Base-by-base conservation (phyloP, 1,284 basidiomycete species). In the Ceratobasidium sp. region DNA sequence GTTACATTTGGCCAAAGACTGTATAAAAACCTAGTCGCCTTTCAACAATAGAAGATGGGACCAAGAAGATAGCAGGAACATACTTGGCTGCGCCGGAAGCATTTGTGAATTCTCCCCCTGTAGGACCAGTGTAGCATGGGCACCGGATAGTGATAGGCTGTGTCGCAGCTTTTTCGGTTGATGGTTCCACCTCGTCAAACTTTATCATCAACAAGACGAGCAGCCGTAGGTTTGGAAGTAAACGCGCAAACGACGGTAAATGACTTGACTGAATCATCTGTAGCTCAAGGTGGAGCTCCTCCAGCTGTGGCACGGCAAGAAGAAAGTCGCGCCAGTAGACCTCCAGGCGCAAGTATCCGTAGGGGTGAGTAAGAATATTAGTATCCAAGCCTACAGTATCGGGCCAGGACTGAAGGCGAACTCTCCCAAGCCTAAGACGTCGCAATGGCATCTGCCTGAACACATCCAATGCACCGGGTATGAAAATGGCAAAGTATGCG, bases 71-170 rank as follows among this genome's bases (percentile, higher is more conserved):
- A 26, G 4, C 4, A 40, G n/a, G 62, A 23, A 66, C 23, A 6
- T 42, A 66, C 64, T 13, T 66, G 23, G 46, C 23, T 23, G 28
- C 15, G 12, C 4, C 7, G 44, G 64, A 50, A 40, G n/a, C 4
- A 5, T 33, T 15, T 2, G 9, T 6, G 13, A 17, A 33, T 3
- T 50, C 38, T 6, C 15, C 44, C 20, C 64, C 64, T 7, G 17
- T 33, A 4, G n/a, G 6, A 5, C 28, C 26, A 50, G 0, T 46
- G 50, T 48, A 66, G 17, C 4, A 50, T 33, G 64, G 46, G 7
- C 64, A 66, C 26, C 26, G 64, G 46, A 66, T 50, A 13, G 26
- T 66, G 5, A 66, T 33, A 6, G 64, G 64, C 64, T 66, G 64
- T 3, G 46, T 50, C 28, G 44, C 46, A 17, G 64, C 44, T 2